Conservation (phyloP, 2,329 filamentous ascomycete genomes). For the Aspergillus pseudonomiae region DNA sequence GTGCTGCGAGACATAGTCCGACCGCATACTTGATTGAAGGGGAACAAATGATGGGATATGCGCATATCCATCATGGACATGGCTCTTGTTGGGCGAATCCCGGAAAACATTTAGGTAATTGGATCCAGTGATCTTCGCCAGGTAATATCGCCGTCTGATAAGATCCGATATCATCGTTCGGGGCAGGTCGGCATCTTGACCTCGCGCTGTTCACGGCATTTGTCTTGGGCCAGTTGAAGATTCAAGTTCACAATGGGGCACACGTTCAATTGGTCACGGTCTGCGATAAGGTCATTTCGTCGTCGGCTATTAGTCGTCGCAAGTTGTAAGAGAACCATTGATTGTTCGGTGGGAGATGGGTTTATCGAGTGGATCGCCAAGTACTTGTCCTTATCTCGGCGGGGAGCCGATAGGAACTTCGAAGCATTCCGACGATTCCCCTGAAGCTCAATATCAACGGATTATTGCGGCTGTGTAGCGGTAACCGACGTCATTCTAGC, state of each 20-base stretch:
- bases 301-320: background rate
- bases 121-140: background rate
- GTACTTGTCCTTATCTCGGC: constrained; percentile 4
- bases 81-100: background rate
- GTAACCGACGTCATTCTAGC: background rate
- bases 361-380: background rate
- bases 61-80: background rate
- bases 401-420: constrained; percentile 2
- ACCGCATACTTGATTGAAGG: background rate
- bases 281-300: background rate
- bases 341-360: background rate
- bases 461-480: background rate
- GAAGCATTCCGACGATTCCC: background rate
- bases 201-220: background rate
- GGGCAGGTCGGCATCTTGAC: background rate
- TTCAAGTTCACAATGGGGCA: background rate
- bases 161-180: background rate
- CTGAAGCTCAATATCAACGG: background rate
- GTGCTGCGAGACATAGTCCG: background rate
- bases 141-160: background rate
- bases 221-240: background rate
- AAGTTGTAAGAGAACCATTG: background rate
- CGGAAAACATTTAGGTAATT: constrained; percentile 2
- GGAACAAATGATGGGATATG: background rate
- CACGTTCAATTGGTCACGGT: background rate